A percentile compares a stretch with the other conserved stretches of the same genome.
Conservation (phyloP, 257 asterid species). For the Solanum sejunctum region DNA sequence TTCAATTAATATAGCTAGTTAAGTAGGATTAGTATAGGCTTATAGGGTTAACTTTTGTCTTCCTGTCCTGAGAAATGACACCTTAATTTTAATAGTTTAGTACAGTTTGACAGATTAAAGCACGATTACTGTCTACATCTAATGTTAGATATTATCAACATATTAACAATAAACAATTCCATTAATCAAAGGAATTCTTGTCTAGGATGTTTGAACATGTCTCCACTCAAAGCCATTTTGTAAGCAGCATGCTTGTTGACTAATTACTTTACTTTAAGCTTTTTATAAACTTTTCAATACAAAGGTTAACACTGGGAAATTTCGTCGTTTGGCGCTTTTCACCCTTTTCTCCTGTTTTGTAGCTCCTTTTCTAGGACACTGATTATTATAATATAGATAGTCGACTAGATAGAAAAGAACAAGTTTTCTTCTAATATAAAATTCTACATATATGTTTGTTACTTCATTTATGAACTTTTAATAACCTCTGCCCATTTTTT, state of each 20-base stretch:
- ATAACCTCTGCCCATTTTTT: background rate
- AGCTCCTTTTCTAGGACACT: background rate
- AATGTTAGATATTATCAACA: background rate
- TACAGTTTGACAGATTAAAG: background rate
- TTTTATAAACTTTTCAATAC: background rate
- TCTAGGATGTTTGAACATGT: constrained; percentile 8
- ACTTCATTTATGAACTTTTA: background rate
- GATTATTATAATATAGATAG: background rate
- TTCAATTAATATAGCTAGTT: background rate
- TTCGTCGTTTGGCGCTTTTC: background rate
- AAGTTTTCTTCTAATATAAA: background rate
- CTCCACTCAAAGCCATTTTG: constrained; percentile 5
- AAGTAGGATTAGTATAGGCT: background rate
- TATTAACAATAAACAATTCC: background rate
- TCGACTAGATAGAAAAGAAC: background rate
- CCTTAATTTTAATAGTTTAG: background rate
- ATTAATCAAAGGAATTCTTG: background rate
- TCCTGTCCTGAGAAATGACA: background rate
- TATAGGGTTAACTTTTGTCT: background rate
- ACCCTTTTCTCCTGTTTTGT: background rate
- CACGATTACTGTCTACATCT: background rate
- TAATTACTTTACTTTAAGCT: background rate
- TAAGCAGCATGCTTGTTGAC: constrained; percentile 5
- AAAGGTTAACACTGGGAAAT: background rate
- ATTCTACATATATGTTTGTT: background rate